phyloP scores from a whole-genome alignment of 176 grass and related monocot genomes.

The Avena atlantica region DNA sequence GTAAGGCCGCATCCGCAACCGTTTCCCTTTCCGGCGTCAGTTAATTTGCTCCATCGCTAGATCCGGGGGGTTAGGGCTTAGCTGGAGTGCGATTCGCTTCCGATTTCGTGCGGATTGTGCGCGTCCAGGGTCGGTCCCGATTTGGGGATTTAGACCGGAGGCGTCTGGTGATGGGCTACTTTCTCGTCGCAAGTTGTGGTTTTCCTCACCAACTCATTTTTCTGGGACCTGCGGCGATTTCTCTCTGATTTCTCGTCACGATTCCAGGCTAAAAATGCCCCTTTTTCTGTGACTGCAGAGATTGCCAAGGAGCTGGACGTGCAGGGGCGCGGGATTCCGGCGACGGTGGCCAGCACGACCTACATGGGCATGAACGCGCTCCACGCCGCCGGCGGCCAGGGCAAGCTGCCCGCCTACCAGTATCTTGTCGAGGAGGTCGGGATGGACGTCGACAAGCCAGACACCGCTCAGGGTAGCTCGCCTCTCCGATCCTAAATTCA shows the following conservation, averaged over 20 bases:
- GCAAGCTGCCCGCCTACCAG: not conserved
- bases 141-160: not conserved
- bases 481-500: too few species aligned
- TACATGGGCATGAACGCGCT: slow-evolving; percentile 27
- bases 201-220: not conserved
- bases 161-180: not conserved
- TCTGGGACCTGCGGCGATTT: not conserved
- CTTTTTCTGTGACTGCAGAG: slow-evolving; percentile 10
- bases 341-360: slow-evolving; percentile 19
- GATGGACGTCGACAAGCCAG: slow-evolving; percentile 7
- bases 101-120: not conserved
- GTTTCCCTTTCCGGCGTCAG: not conserved
- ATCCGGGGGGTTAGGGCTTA: not conserved
- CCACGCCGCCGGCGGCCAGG: not conserved
- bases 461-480: not conserved
- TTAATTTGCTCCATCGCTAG: not conserved
- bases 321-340: slow-evolving; percentile 29
- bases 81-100: not conserved
- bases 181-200: not conserved
- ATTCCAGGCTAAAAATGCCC: not conserved
- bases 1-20: not conserved
- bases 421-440: slow-evolving; percentile 39
- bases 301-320: slow-evolving; percentile 37
- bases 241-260: not conserved
- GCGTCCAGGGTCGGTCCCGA: too few species aligned